phyloP scores from a whole-genome alignment of 1,284 basidiomycete species.

The Sanguinoderma infundibulare region DNA sequence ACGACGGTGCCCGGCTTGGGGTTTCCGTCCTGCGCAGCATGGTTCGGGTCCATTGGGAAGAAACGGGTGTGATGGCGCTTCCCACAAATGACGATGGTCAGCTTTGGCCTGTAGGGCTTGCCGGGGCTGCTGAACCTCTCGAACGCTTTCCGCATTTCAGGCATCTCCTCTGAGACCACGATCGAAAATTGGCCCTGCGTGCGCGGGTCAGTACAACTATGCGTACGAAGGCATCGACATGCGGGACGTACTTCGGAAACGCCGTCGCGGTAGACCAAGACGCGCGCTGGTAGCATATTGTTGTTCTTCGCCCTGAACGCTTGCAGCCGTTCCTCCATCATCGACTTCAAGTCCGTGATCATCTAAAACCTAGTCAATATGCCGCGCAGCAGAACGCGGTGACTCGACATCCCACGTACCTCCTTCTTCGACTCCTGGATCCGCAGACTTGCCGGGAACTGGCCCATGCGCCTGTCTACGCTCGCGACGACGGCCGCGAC shows the following conservation, averaged over 20 bases:
- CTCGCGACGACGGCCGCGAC: slow-evolving; percentile 83
- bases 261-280: slow-evolving; percentile 80
- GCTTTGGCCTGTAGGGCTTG: slow-evolving; percentile 60
- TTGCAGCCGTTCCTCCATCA: slow-evolving; percentile 70
- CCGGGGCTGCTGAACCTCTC: slow-evolving; percentile 50
- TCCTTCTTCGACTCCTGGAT: slow-evolving; percentile 78
- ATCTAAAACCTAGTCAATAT: slow-evolving; percentile 48
- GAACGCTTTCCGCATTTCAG: slow-evolving; percentile 66
- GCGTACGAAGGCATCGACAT: background rate
- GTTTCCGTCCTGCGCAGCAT: slow-evolving; percentile 68
- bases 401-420: slow-evolving; percentile 44
- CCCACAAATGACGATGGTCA: slow-evolving; percentile 80
- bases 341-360: slow-evolving; percentile 67
- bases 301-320: slow-evolving; percentile 53
- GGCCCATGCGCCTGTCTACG: slow-evolving; percentile 61
- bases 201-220: background rate
- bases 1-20: slow-evolving; percentile 78
- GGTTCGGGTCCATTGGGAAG: slow-evolving; percentile 61
- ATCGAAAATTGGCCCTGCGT: slow-evolving; percentile 71
- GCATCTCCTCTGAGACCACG: slow-evolving; percentile 69
- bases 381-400: background rate
- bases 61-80: slow-evolving; percentile 88
- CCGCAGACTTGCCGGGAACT: slow-evolving; percentile 74
- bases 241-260: slow-evolving; percentile 65
- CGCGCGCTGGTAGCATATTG: slow-evolving; percentile 55